Conservation (phyloP, 2,329 filamentous ascomycete species). For the Ophiostoma fasciatum region DNA sequence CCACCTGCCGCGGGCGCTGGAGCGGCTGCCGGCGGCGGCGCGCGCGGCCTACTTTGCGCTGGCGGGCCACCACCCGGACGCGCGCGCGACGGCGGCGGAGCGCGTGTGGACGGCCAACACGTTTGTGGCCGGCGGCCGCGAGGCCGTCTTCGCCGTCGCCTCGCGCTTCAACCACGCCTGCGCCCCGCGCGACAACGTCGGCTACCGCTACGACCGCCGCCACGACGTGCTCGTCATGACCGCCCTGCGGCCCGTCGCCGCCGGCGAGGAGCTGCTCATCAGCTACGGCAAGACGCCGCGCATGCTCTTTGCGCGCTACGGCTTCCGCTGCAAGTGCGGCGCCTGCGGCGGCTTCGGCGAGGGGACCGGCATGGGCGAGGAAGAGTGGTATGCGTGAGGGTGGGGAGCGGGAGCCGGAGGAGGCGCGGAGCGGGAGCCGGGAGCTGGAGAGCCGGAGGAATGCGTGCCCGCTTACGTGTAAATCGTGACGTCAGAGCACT, state of each 20-base stretch:
- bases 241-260: conserved; percentile 12
- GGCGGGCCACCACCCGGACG: conserved; percentile 14
- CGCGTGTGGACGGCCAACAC: conserved; percentile 18
- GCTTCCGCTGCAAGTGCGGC: conserved; percentile 13
- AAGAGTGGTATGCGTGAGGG: no score
- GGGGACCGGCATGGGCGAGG: no score
- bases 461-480: no score
- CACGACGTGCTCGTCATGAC: conserved; percentile 25
- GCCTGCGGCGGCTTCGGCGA: conserved; percentile 10
- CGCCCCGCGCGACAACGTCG: conserved; percentile 24
- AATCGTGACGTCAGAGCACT: no score
- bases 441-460: no score
- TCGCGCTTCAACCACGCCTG: conserved; percentile 48
- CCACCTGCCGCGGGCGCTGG: conserved; percentile 22
- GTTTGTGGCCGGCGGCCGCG: conserved; percentile 9
- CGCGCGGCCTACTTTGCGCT: conserved; percentile 23
- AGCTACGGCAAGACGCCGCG: conserved; percentile 12
- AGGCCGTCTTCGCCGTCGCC: conserved; percentile 20
- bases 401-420: no score
- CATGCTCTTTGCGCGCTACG: conserved; percentile 11
- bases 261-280: conserved; percentile 13
- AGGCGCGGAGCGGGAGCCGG: no score
- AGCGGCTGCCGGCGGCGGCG: conserved; percentile 17
- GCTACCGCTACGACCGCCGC: conserved; percentile 25
- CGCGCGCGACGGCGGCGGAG: conserved; percentile 2